Conservation (phyloP, 1,139 yeast species). For the Candida pseudoviswanathii region DNA sequence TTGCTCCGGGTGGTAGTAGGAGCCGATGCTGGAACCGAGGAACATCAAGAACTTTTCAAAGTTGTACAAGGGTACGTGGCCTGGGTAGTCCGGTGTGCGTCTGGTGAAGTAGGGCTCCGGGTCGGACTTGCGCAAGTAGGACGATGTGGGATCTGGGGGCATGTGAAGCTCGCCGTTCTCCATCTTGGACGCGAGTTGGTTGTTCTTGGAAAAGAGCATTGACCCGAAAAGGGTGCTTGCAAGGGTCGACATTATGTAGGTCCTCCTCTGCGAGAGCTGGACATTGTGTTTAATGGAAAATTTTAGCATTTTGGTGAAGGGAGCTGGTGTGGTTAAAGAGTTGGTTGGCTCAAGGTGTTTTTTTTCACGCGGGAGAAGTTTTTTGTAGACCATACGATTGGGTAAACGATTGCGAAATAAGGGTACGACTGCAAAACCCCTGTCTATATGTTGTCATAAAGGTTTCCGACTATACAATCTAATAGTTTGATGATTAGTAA, state of each 20-base stretch:
- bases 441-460: constrained; percentile 28
- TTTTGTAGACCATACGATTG: neutral
- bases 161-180: constrained; percentile 53
- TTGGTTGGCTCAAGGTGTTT: neutral
- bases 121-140: constrained; percentile 12
- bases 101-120: constrained; percentile 37
- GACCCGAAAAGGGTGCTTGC: constrained; percentile 26
- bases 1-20: constrained; percentile 79
- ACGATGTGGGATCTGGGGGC: constrained; percentile 37
- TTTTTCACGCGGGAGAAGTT: neutral
- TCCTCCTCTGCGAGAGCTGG: constrained; percentile 5
- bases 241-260: constrained; percentile 12
- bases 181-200: constrained; percentile 59
- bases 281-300: neutral
- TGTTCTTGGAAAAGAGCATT: constrained; percentile 48
- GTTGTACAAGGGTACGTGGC: constrained; percentile 74
- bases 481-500: constrained; percentile 31
- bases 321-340: no score
- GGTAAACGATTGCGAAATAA: neutral
- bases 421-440: no score
- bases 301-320: neutral
- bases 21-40: constrained; percentile 78
- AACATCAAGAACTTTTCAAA: constrained; percentile 68
- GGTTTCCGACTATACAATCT: constrained; percentile 30
- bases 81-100: constrained; percentile 61